phyloP scores from a whole-genome alignment of 108 stramenopile species.

The Pseudonitzschia delicatissima region DNA sequence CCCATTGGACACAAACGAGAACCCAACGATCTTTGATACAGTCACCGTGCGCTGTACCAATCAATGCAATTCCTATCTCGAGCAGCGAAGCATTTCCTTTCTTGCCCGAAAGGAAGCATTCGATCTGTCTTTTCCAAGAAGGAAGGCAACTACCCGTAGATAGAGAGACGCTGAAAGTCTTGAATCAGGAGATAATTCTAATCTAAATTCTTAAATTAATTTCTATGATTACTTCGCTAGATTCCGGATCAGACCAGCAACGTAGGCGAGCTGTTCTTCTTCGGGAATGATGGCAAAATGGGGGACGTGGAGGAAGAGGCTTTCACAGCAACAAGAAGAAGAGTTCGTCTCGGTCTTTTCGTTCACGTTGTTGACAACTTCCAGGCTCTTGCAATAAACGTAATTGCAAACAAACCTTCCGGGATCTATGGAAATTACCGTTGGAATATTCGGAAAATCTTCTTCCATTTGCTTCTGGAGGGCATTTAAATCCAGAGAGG shows the following conservation, averaged over 20 bases:
- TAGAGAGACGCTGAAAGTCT: no score
- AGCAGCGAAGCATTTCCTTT: no score
- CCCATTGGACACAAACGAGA: no score
- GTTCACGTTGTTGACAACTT: not conserved
- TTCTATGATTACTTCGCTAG: not conserved
- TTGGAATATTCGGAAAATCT: slow-evolving; percentile 22
- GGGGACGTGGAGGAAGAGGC: slow-evolving; percentile 80
- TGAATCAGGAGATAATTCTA: no score
- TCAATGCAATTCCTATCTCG: no score
- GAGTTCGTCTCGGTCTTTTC: not conserved
- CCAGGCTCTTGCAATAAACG: slow-evolving; percentile 69
- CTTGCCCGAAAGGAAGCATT: no score
- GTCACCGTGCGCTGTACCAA: no score
- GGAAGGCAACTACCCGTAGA: no score
- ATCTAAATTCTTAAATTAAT: no score
- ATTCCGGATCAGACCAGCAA: slow-evolving; percentile 13
- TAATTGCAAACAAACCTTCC: slow-evolving; percentile 89
- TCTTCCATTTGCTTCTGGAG: not conserved
- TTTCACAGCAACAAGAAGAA: not conserved
- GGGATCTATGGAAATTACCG: slow-evolving; percentile 58
- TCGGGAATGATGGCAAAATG: slow-evolving; percentile 43
- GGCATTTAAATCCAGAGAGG: slow-evolving; percentile 11
- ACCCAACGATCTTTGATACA: no score
- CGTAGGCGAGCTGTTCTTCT: slow-evolving; percentile 46
- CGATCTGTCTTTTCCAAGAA: no score